phyloP scores from a whole-genome alignment of 768 basidiomycete species.

The Kwoniella pini region DNA sequence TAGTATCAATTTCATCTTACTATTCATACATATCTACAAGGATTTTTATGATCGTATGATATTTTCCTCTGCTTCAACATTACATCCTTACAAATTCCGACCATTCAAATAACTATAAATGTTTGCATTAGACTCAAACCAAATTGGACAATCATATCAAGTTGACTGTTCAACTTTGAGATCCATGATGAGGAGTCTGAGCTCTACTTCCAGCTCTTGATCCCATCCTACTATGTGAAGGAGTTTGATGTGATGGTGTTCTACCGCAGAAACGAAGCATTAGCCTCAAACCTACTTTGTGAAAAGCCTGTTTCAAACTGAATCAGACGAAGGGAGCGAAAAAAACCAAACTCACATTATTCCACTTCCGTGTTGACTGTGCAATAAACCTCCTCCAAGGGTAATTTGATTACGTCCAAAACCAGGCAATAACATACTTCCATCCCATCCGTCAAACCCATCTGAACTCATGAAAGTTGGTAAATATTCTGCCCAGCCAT shows the following conservation, averaged over 20 bases:
- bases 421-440: conserved; percentile 50
- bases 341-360: conserved; percentile 46
- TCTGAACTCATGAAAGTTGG: conserved; percentile 46
- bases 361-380: conserved; percentile 47
- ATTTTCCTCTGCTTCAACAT: too few species aligned
- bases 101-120: too few species aligned
- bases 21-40: too few species aligned
- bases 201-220: conserved; percentile 38
- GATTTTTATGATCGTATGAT: too few species aligned
- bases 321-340: too few species aligned
- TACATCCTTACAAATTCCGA: too few species aligned
- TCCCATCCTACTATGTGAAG: conserved; percentile 35
- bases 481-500: conserved; percentile 47
- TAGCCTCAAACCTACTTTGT: too few species aligned
- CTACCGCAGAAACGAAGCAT: too few species aligned
- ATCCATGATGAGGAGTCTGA: conserved; percentile 29
- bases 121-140: too few species aligned
- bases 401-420: conserved; percentile 48
- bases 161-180: background rate
- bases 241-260: conserved; percentile 46
- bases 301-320: too few species aligned
- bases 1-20: background rate
- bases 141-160: too few species aligned
- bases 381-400: conserved; percentile 43
- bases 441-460: conserved; percentile 51